Conservation (phyloP, 805 yeast species). For the Saccharomyces cerevisiae region DNA sequence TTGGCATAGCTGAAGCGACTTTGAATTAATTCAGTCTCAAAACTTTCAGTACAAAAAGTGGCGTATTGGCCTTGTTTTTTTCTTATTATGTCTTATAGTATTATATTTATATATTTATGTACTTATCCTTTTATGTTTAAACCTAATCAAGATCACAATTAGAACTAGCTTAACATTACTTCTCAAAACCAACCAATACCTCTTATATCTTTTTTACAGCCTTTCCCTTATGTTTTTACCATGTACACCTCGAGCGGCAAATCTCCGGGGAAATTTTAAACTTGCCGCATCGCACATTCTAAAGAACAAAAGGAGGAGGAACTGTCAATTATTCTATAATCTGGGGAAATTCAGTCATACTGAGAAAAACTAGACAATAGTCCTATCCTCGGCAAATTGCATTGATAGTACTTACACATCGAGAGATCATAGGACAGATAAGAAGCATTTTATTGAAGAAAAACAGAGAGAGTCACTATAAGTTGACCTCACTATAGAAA, state of each 20-base stretch:
- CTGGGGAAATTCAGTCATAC: neutral
- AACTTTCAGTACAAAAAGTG: neutral
- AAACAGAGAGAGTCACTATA: neutral
- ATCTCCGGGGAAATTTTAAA: neutral
- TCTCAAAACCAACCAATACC: neutral
- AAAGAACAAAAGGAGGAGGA: neutral
- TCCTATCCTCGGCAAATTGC: neutral
- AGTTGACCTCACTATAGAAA: neutral
- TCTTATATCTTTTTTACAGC: neutral
- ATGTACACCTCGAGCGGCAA: neutral
- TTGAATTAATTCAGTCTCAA: neutral
- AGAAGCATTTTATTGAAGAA: neutral
- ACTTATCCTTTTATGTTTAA: neutral
- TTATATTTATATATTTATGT: neutral
- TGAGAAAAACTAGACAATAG: neutral
- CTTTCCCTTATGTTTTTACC: neutral
- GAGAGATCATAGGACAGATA: neutral
- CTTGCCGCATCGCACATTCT: neutral
- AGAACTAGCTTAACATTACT: neutral
- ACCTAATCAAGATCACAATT: neutral
- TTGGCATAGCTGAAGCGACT: constrained; percentile 59
- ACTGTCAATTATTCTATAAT: neutral
- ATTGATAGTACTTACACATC: neutral
- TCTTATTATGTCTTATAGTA: neutral
- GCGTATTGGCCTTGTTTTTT: neutral